Percentiles rank a stretch among this genome's conserved stretches.
Conservation (phyloP, 139 green algal species). For the Mychonastes homosphaera region DNA sequence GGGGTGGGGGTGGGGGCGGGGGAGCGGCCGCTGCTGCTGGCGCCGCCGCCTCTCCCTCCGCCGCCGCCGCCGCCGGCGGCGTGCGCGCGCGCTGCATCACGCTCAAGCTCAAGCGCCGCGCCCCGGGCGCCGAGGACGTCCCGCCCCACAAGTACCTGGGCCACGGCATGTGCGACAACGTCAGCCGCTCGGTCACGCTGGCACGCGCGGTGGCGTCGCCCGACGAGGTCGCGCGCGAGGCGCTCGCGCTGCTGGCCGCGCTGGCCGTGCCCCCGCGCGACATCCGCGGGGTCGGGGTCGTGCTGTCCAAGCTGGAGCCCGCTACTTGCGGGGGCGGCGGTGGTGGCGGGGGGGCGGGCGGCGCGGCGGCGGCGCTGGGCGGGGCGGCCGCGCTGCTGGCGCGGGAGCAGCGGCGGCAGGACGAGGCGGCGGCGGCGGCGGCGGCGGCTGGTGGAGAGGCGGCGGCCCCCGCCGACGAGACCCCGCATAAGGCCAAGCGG, state of each 20-base stretch:
- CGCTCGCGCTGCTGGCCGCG: conserved; percentile 34
- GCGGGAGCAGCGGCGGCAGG: conserved; percentile 9
- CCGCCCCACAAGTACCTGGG: conserved; percentile 79
- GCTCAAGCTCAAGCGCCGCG: conserved; percentile 72
- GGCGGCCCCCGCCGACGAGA: background rate
- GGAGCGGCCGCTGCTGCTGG: background rate
- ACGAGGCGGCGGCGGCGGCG: background rate
- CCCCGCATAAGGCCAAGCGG: background rate
- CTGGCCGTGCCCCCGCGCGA: conserved; percentile 40
- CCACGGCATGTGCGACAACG: conserved; percentile 76
- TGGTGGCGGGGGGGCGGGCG: background rate
- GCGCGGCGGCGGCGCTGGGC: background rate
- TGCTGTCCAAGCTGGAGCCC: conserved; percentile 18
- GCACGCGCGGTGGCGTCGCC: conserved; percentile 9
- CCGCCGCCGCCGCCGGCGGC: conserved; percentile 5
- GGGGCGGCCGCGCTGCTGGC: background rate
- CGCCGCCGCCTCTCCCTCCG: background rate
- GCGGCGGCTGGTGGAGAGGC: background rate
- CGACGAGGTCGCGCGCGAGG: conserved; percentile 33
- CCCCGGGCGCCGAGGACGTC: conserved; percentile 47
- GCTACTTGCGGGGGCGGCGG: background rate
- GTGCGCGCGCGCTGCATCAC: conserved; percentile 52
- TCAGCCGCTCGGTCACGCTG: conserved; percentile 40
- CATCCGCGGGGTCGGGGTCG: conserved; percentile 72
- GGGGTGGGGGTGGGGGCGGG: conserved; percentile 1